phyloP scores from a whole-genome alignment of 441 rosid genomes.

The Populus hybrid region DNA sequence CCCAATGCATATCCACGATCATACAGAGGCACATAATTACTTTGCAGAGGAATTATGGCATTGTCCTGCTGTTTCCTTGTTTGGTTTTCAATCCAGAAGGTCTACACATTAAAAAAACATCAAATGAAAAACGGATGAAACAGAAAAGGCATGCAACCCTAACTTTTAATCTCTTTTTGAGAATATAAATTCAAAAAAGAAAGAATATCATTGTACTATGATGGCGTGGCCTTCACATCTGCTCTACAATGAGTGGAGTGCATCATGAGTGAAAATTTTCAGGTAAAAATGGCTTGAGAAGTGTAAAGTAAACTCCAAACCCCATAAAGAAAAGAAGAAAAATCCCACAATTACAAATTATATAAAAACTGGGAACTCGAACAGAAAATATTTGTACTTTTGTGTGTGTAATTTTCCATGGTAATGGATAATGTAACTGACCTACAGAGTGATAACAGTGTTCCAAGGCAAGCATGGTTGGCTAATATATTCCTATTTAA shows the following conservation, averaged over 20 bases:
- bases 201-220: background rate
- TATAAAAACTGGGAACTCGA: background rate
- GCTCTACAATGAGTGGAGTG: background rate
- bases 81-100: constrained; percentile 83
- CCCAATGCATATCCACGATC: constrained; percentile 87
- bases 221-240: background rate
- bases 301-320: background rate
- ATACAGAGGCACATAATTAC: constrained; percentile 72
- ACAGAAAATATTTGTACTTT: background rate
- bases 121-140: constrained; percentile 10
- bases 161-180: background rate
- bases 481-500: background rate
- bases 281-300: background rate
- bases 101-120: constrained; percentile 50
- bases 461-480: background rate
- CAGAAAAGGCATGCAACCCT: background rate
- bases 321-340: background rate
- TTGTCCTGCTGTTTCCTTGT: constrained; percentile 37
- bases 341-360: background rate
- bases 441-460: background rate
- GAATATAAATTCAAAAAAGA: background rate
- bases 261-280: background rate
- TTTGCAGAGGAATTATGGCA: constrained; percentile 42
- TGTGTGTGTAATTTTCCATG: background rate
- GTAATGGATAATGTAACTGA: background rate